Evolutionary conservation across 2,329 filamentous ascomycete genomes (phyloP).

Genomic region (Penicillium sumatraense): DNA sequence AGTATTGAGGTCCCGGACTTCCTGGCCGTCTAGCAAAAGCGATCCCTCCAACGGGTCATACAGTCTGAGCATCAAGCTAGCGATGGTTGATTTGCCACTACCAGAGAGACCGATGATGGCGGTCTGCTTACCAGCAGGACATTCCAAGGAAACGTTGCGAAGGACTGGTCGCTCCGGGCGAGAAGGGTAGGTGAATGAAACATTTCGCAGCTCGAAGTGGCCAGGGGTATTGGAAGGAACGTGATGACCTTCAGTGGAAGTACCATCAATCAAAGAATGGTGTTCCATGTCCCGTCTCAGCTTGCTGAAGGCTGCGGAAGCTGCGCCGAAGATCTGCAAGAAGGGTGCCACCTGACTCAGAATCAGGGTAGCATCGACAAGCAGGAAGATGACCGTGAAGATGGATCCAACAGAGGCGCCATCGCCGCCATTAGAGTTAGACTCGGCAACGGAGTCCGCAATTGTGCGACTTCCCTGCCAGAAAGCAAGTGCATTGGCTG

Average conservation of each 20-base stretch:
- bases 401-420: slow-evolving; percentile 40
- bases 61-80: slow-evolving; percentile 63
- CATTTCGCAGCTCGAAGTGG: slow-evolving; percentile 39
- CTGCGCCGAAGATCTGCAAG: slow-evolving; percentile 54
- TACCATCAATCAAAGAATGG: slow-evolving; percentile 51
- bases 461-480: slow-evolving; percentile 68
- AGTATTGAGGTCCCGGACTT: slow-evolving; percentile 63
- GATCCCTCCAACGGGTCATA: slow-evolving; percentile 68
- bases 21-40: slow-evolving; percentile 66
- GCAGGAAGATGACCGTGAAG: slow-evolving; percentile 46
- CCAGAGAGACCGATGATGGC: slow-evolving; percentile 61
- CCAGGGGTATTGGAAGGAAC: slow-evolving; percentile 31
- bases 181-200: slow-evolving; percentile 41
- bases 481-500: slow-evolving; percentile 69
- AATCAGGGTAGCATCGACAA: slow-evolving; percentile 44
- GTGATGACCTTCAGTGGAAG: slow-evolving; percentile 23
- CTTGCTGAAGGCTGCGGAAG: slow-evolving; percentile 60
- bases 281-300: slow-evolving; percentile 63
- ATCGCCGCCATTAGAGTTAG: slow-evolving; percentile 7
- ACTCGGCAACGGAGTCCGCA: slow-evolving; percentile 36
- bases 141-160: slow-evolving; percentile 27
- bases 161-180: slow-evolving; percentile 35
- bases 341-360: slow-evolving; percentile 46
- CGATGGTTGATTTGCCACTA: slow-evolving; percentile 68
- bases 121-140: slow-evolving; percentile 53